Evolutionary conservation across 805 yeast species (phyloP).

Genomic region (Saccharomycopsis lassenensis): DNA sequence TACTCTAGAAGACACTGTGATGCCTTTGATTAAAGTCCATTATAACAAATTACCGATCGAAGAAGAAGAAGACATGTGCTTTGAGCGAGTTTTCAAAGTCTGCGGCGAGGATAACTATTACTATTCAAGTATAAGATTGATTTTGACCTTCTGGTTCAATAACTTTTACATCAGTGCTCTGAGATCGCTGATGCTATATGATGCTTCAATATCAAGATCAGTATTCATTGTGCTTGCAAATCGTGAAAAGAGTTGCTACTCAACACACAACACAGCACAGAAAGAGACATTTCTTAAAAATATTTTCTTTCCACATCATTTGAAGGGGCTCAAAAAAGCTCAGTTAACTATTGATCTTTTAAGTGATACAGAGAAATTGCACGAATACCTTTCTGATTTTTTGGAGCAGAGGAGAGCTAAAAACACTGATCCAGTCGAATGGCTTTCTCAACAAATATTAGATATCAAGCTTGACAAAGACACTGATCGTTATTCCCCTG

Average conservation of each 20-base stretch:
- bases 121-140: conserved; percentile 4
- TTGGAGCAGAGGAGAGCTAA: too few species aligned
- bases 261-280: not conserved
- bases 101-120: conserved; percentile 12
- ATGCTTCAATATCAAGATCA: conserved; percentile 8
- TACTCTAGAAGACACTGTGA: too few species aligned
- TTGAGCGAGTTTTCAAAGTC: conserved; percentile 1
- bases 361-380: too few species aligned
- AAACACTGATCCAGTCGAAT: too few species aligned
- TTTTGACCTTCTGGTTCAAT: conserved; percentile 5
- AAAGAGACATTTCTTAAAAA: not conserved
- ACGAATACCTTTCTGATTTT: too few species aligned
- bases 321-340: conserved; percentile 2
- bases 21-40: too few species aligned
- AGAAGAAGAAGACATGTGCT: too few species aligned
- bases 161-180: conserved; percentile 1
- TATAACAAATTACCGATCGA: too few species aligned
- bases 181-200: conserved; percentile 1
- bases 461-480: too few species aligned
- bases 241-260: conserved; percentile 3
- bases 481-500: too few species aligned
- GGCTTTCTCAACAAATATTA: too few species aligned
- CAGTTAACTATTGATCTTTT: conserved; percentile 3
- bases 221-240: conserved; percentile 1
- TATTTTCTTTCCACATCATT: not conserved